Percentiles rank a stretch among this genome's conserved stretches.
phyloP scores from a whole-genome alignment of 176 grass and related monocot species.

The Leersia perrieri region DNA sequence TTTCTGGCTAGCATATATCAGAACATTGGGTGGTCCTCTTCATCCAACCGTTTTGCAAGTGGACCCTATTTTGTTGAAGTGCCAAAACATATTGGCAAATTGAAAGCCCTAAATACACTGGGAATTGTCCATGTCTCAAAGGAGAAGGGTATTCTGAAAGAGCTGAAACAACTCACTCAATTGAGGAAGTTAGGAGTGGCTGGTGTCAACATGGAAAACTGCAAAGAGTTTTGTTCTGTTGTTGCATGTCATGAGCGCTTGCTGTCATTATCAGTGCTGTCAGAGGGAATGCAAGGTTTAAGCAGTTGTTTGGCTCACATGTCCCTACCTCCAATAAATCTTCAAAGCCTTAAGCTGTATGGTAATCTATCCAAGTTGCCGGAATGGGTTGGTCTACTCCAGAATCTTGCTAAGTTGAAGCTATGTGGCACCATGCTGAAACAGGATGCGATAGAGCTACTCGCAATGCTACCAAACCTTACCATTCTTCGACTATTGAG shows the following conservation, averaged over 20 bases:
- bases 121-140: not conserved
- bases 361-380: too few relatives aligned
- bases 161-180: not conserved
- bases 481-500: not conserved
- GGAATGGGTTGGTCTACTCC: not conserved
- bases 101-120: not conserved
- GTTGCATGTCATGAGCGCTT: not conserved
- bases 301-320: not conserved
- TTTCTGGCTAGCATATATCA: too few relatives aligned
- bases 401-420: not conserved
- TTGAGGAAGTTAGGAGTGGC: not conserved
- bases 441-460: not conserved
- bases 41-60: too few relatives aligned
- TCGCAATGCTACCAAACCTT: not conserved
- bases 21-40: too few relatives aligned
- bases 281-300: not conserved
- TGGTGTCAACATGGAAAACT: not conserved
- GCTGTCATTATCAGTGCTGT: not conserved
- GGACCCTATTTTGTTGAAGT: too few relatives aligned
- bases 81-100: not conserved
- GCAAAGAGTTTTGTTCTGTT: not conserved
- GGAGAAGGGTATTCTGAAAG: not conserved
- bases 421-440: accelerated
- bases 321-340: not conserved
- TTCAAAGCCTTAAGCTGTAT: not conserved